A percentile compares a stretch with the other conserved stretches of the same genome.
phyloP scores from a whole-genome alignment of 768 basidiomycete genomes.

The Auriscalpium microsporum region DNA sequence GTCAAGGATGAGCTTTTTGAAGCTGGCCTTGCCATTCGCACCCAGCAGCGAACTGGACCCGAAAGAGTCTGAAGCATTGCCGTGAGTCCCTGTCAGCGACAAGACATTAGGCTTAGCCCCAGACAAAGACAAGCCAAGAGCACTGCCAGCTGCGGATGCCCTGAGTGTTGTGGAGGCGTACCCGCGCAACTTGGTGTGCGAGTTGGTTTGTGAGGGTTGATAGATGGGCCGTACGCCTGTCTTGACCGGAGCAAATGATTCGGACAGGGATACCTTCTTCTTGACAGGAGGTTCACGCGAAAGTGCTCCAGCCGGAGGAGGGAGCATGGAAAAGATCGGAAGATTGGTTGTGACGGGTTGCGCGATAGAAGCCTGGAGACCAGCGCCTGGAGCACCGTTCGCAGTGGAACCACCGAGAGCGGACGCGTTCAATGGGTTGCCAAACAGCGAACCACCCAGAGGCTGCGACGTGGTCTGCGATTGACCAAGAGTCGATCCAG shows the following conservation, averaged over 20 bases:
- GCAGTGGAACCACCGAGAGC: conserved; percentile 35
- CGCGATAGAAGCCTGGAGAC: conserved; percentile 79
- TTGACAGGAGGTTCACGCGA: conserved; percentile 54
- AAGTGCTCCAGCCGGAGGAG: conserved; percentile 57
- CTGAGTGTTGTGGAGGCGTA: conserved; percentile 44
- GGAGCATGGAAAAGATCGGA: conserved; percentile 68
- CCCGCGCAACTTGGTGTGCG: conserved; percentile 60
- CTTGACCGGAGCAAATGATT: conserved; percentile 47
- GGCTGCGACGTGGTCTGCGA: conserved; percentile 32
- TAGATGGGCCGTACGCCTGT: conserved; percentile 41
- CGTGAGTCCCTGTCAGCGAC: conserved; percentile 39
- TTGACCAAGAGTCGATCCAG: conserved; percentile 38
- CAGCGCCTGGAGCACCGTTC: conserved; percentile 28
- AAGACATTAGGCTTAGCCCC: conserved; percentile 50
- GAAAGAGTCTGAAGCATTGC: conserved; percentile 50
- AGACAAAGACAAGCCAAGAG: conserved; percentile 32
- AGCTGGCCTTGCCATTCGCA: conserved; percentile 65
- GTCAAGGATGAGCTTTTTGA: conserved; percentile 88
- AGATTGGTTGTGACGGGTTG: conserved; percentile 71
- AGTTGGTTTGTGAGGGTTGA: conserved; percentile 52
- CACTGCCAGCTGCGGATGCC: conserved; percentile 26
- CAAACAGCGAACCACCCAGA: conserved; percentile 25
- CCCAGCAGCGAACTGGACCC: conserved; percentile 59
- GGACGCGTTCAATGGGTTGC: conserved; percentile 20
- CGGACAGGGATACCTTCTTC: conserved; percentile 76